These are phyloP conservation scores for Strobilomyces echinocephalus DNA, from an alignment of 768 basidiomycete species.

Conservation along the genomic window DNA sequence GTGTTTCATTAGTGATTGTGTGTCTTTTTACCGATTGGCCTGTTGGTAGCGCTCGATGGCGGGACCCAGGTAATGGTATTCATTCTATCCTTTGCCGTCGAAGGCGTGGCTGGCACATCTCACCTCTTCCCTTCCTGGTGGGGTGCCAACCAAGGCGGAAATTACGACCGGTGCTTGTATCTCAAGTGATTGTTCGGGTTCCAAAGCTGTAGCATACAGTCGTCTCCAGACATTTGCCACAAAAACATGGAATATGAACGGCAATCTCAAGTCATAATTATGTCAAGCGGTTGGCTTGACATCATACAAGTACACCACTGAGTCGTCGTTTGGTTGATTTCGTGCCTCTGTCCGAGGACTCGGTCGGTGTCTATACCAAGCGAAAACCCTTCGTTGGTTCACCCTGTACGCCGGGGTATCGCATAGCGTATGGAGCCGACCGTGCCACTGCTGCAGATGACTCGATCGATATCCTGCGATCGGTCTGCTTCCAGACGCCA, in stretches of 20 bases:
- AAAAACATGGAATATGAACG: too few relatives aligned
- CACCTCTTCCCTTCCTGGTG: neutral
- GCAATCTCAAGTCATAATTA: too few relatives aligned
- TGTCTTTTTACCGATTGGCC: neutral
- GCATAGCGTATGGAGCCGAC: neutral
- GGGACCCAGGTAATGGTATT: neutral
- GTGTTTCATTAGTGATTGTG: neutral
- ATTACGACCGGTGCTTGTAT: neutral
- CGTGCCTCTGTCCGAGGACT: too few relatives aligned
- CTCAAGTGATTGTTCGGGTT: too few relatives aligned
- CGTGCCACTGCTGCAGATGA: neutral
- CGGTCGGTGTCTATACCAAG: neutral
- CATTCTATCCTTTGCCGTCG: neutral
- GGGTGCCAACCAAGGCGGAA: neutral
- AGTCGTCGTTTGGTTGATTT: neutral
- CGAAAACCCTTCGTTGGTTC: neutral
- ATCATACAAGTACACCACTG: neutral
- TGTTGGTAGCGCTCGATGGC: neutral
- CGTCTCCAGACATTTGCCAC: constrained; percentile 52
- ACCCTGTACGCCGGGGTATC: neutral
- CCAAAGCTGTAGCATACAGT: constrained; percentile 38
- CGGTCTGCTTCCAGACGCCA: constrained; percentile 78
- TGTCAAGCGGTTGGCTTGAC: neutral
- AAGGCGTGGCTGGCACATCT: neutral
- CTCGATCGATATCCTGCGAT: constrained; percentile 18